A percentile compares a stretch with the other conserved stretches of the same genome.
Conservation (phyloP, 2,329 filamentous ascomycete species). For the Lachnellula suecica region DNA sequence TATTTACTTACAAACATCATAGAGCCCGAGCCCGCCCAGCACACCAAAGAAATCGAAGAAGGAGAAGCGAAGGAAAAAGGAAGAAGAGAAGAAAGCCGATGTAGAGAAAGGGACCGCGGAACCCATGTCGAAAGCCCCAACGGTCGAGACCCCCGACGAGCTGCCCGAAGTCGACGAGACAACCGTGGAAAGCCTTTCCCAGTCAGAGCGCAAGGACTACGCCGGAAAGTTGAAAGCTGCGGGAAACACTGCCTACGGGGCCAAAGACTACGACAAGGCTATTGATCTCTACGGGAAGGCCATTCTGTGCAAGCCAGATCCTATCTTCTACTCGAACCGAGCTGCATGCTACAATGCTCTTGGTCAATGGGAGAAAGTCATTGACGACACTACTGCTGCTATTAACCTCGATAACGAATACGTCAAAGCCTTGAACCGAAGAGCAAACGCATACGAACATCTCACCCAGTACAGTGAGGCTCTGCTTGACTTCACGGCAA, state of each 20-base stretch:
- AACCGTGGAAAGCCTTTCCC: conserved; percentile 49
- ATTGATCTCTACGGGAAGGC: conserved; percentile 96
- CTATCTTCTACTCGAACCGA: conserved; percentile 98
- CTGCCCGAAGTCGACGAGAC: conserved; percentile 65
- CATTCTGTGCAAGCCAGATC: conserved; percentile 94
- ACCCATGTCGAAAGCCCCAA: conserved; percentile 46
- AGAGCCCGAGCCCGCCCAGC: conserved; percentile 25
- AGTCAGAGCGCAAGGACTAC: conserved; percentile 78
- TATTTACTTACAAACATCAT: conserved; percentile 15
- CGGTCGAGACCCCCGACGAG: conserved; percentile 61
- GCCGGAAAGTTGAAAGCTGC: conserved; percentile 90
- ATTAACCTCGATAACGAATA: conserved; percentile 93
- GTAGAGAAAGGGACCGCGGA: conserved; percentile 53
- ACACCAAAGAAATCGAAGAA: conserved; percentile 78
- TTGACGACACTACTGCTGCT: conserved; percentile 94
- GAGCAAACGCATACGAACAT: conserved; percentile 95
- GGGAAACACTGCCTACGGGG: conserved; percentile 93
- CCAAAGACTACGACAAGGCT: conserved; percentile 89
- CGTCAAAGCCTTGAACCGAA: conserved; percentile 94
- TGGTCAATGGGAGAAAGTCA: conserved; percentile 90
- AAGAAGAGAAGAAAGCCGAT: conserved; percentile 67
- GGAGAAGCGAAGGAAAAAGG: conserved; percentile 84
- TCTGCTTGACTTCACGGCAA: conserved; percentile 94
- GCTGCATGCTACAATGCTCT: conserved; percentile 96
- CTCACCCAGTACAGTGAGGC: conserved; percentile 89